Conservation (phyloP, 2,329 filamentous ascomycete genomes). For the Macrophomina phaseolina region DNA sequence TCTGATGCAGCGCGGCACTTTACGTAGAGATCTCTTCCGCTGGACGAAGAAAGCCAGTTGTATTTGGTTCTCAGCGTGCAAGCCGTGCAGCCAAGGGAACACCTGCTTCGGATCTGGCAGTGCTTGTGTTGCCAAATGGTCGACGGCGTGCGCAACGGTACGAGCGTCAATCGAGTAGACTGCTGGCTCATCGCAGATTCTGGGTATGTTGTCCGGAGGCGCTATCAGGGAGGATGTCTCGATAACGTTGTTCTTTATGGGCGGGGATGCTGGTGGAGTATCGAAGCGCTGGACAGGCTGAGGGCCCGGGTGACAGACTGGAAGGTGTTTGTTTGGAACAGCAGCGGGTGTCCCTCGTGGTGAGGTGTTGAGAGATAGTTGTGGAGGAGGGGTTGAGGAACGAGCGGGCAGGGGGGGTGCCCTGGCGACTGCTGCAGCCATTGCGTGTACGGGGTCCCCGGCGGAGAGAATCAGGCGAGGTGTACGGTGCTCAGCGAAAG, state of each 20-base stretch:
- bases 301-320: constrained; percentile 84
- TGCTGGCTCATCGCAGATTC: constrained; percentile 60
- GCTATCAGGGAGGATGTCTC: constrained; percentile 73
- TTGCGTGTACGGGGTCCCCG: constrained; percentile 30
- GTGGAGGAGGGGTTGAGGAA: constrained; percentile 55
- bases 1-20: constrained; percentile 76
- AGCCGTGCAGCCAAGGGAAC: constrained; percentile 94
- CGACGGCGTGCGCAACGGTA: constrained; percentile 73
- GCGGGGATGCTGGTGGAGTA: constrained; percentile 64
- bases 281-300: constrained; percentile 51
- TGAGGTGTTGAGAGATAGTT: constrained; percentile 64
- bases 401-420: constrained; percentile 43
- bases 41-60: constrained; percentile 90
- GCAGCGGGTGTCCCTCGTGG: constrained; percentile 65
- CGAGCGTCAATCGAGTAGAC: constrained; percentile 76
- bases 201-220: constrained; percentile 62
- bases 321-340: constrained; percentile 84
- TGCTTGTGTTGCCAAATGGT: constrained; percentile 77
- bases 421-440: constrained; percentile 52
- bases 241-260: constrained; percentile 60
- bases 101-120: constrained; percentile 84
- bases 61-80: constrained; percentile 86
- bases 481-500: neutral
- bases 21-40: constrained; percentile 72
- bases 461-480: constrained; percentile 1